phyloP scores from a whole-genome alignment of 2,329 filamentous ascomycete genomes.

The Pseudocercospora fijiensis region DNA sequence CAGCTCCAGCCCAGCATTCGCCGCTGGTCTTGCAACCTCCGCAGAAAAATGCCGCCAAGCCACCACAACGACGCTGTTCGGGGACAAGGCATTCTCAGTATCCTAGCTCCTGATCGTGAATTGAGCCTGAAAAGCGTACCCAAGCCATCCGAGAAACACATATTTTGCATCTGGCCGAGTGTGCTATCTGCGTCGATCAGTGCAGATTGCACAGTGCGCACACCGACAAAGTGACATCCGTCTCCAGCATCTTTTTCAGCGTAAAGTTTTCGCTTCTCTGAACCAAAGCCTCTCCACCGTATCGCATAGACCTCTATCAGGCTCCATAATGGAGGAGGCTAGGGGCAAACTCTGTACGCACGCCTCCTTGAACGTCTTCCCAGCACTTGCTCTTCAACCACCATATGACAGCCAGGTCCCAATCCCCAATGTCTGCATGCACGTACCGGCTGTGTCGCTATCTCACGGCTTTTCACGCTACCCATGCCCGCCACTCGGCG shows the following conservation, averaged over 20 bases:
- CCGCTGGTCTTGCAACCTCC: not conserved
- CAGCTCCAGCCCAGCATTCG: not conserved
- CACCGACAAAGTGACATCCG: not conserved
- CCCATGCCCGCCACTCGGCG: not conserved
- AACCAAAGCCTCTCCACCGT: not conserved
- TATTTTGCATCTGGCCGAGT: not conserved
- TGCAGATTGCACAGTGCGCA: conserved; percentile 2
- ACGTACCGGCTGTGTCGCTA: not conserved
- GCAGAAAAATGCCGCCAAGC: not conserved
- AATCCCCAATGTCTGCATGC: not conserved
- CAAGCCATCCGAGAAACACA: no score
- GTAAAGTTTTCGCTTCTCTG: not conserved
- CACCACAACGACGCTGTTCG: not conserved
- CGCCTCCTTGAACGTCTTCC: not conserved
- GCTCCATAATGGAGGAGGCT: not conserved
- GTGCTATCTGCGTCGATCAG: not conserved
- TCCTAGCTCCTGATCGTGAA: no score
- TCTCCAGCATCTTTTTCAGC: not conserved
- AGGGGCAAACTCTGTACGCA: not conserved
- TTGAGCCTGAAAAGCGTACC: no score
- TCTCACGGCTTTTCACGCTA: not conserved
- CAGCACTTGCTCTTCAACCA: not conserved
- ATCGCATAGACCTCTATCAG: no score
- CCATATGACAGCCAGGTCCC: not conserved
- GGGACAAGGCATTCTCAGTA: no score